These are phyloP conservation scores for Phytophthora idaei DNA, from an alignment of 352 stramenopile species.

Conservation along the genomic window DNA sequence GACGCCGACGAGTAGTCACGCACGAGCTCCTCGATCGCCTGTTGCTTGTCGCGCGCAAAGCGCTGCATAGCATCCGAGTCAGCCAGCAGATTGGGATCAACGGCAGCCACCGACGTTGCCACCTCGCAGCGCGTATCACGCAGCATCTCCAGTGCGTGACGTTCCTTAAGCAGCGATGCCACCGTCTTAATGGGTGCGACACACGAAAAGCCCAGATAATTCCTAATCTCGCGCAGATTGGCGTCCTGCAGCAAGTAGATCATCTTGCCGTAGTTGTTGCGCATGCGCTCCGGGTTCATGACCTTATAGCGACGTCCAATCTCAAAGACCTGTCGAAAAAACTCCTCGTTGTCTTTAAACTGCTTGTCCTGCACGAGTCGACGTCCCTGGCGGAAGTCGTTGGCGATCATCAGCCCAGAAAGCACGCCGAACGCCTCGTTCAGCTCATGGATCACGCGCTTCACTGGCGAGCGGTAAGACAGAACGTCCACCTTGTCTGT, in stretches of 20 bases:
- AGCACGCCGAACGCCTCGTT: slow-evolving; percentile 70
- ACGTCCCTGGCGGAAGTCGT: slow-evolving; percentile 66
- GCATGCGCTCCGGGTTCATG: slow-evolving; percentile 92
- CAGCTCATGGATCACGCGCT: slow-evolving; percentile 77
- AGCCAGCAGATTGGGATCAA: slow-evolving; percentile 16
- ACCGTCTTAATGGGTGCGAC: slow-evolving; percentile 79
- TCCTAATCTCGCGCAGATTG: slow-evolving; percentile 72
- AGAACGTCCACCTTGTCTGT: slow-evolving; percentile 93
- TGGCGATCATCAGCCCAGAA: slow-evolving; percentile 64
- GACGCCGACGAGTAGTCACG: slow-evolving; percentile 53
- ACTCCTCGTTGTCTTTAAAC: slow-evolving; percentile 77
- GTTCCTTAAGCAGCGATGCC: slow-evolving; percentile 68
- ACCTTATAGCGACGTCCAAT: slow-evolving; percentile 95
- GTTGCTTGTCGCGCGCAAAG: slow-evolving; percentile 37
- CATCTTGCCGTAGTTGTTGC: slow-evolving; percentile 94
- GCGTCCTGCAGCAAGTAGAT: slow-evolving; percentile 95
- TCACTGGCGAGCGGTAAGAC: slow-evolving; percentile 68
- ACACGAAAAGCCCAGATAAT: slow-evolving; percentile 81
- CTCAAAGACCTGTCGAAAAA: slow-evolving; percentile 88
- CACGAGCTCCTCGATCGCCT: slow-evolving; percentile 45
- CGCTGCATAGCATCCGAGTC: slow-evolving; percentile 26
- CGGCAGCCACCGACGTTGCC: slow-evolving; percentile 59
- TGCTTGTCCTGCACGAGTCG: slow-evolving; percentile 61
- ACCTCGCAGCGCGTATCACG: slow-evolving; percentile 66
- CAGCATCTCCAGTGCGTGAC: slow-evolving; percentile 70